phyloP scores from a whole-genome alignment of 805 yeast genomes.

The Kodamaea kaohsiungensis region DNA sequence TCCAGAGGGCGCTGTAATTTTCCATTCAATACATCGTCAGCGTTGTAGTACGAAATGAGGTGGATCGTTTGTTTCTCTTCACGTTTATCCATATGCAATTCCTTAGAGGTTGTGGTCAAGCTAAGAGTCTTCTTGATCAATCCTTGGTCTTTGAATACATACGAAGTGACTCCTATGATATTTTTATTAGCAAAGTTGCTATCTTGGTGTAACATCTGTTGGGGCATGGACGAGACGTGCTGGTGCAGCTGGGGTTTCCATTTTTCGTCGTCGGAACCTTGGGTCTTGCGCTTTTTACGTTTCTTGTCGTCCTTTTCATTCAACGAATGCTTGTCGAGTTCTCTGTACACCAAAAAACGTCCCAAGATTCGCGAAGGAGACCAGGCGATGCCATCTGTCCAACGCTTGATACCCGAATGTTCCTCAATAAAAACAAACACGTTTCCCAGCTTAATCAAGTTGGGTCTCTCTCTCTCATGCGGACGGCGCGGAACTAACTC shows the following conservation, averaged over 20 bases:
- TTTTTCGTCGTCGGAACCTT: constrained; percentile 7
- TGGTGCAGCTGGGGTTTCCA: constrained; percentile 11
- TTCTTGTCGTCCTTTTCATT: constrained; percentile 47
- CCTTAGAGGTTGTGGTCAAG: constrained; percentile 32
- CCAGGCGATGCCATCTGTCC: constrained; percentile 98
- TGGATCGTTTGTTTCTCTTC: constrained; percentile 56
- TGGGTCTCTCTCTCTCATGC: constrained; percentile 70
- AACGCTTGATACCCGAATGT: constrained; percentile 78
- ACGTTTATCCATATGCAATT: constrained; percentile 25
- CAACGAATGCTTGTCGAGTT: constrained; percentile 45
- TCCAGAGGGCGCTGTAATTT: constrained; percentile 59
- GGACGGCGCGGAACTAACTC: constrained; percentile 75
- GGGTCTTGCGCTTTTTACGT: constrained; percentile 30
- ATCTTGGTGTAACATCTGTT: constrained; percentile 4
- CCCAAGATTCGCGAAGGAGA: constrained; percentile 88
- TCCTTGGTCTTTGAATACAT: constrained; percentile 69
- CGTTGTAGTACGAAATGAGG: constrained; percentile 74
- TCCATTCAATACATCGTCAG: constrained; percentile 68
- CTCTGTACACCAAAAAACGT: constrained; percentile 80
- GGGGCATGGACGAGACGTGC: constrained; percentile 3
- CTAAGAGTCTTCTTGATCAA: constrained; percentile 82
- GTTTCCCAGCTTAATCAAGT: constrained; percentile 70
- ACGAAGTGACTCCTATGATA: constrained; percentile 49
- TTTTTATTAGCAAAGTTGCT: constrained; percentile 14
- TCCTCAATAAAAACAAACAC: constrained; percentile 86